Evolutionary conservation across 257 asterid genomes (phyloP), one percentile per base, ranked within the genome.

Genomic region (Cordia subcordata): DNA sequence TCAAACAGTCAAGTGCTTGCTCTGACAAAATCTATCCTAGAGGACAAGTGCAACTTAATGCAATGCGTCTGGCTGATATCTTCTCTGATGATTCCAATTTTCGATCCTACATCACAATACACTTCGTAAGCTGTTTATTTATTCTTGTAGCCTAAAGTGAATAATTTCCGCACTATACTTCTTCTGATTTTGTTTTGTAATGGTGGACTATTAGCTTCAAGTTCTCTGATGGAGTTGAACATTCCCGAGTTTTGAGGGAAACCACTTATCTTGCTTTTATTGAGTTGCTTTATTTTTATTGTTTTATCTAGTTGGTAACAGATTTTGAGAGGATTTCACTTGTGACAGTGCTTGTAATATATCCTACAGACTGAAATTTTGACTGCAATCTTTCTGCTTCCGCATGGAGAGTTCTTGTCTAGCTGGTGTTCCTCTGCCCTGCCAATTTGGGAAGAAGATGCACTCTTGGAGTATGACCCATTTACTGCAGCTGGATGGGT

Each of bases 41-140:
- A 63, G 99, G 95, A 62, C 99, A 78, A 65, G 72, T 89, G 78
- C 97, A 89, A 79, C 90, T 93, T 61, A 93, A 83, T 72, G 95
- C 96, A 40, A 79, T 93, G 99, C 97, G 94, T 49, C 85, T 93
- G 68, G 81, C 90, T 27, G 99, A 93, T 60, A 81, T 93, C 67
- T 83, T 93, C 74, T 89, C 99, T 22, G 99, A 93, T 61, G 99
- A 93, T 81, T 89, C 99, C 72, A 93, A 89, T 72, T 93, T 86
- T 49, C 86, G 97, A 53, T 76, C 97, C 14, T 85, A 72, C 65
- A 77, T 89, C 70, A 89, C 81, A 75, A 70, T 68, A 50, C 69
- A 85, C 72, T 89, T 89, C 77, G 99, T 93, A 81, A 89, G 97
- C 62, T 62, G 33, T 27, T 42, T 16, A 40, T 53, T 8, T 13